A percentile compares a stretch with the other conserved stretches of the same genome.
phyloP scores from a whole-genome alignment of 768 basidiomycete species.

The Suillus subaureus region DNA sequence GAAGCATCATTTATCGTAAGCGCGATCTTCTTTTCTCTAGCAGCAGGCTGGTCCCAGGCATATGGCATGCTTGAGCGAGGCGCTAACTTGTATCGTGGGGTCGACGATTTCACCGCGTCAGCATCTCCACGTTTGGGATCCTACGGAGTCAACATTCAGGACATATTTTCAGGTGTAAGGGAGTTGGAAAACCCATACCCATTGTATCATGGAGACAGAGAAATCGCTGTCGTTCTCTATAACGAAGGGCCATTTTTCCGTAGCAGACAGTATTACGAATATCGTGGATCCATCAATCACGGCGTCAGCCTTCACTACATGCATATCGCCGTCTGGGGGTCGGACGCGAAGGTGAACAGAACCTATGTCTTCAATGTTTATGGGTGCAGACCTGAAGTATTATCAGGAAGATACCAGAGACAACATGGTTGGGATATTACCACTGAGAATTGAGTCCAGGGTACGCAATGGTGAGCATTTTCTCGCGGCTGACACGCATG shows the following conservation, averaged over 20 bases:
- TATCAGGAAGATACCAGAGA: conserved; percentile 7
- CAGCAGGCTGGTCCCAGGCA: conserved; percentile 94
- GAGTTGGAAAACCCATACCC: conserved; percentile 42
- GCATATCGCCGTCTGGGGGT: conserved; percentile 38
- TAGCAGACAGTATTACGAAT: conserved; percentile 71
- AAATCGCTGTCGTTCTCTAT: conserved; percentile 90
- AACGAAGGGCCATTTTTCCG: conserved; percentile 83
- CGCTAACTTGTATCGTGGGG: conserved; percentile 54
- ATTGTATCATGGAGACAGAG: conserved; percentile 69
- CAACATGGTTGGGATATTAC: conserved; percentile 41
- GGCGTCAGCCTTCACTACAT: conserved; percentile 75
- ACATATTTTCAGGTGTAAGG: background rate
- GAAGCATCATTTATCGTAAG: conserved; percentile 62
- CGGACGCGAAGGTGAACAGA: conserved; percentile 69
- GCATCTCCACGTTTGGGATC: conserved; percentile 45
- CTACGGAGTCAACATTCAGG: conserved; percentile 25
- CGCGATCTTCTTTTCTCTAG: conserved; percentile 75
- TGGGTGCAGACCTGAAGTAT: conserved; percentile 78
- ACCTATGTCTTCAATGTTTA: conserved; percentile 92
- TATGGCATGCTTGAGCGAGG: conserved; percentile 64
- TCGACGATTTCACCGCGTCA: conserved; percentile 38
- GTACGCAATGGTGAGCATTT: conserved; percentile 81
- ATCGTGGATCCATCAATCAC: conserved; percentile 86
- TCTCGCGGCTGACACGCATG: conserved; percentile 66
- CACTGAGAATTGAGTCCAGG: conserved; percentile 85